Evolutionary conservation across 2,329 filamentous ascomycete species (phyloP), one percentile per base, ranked within the genome.

Genomic region (Cercospora sojina): DNA sequence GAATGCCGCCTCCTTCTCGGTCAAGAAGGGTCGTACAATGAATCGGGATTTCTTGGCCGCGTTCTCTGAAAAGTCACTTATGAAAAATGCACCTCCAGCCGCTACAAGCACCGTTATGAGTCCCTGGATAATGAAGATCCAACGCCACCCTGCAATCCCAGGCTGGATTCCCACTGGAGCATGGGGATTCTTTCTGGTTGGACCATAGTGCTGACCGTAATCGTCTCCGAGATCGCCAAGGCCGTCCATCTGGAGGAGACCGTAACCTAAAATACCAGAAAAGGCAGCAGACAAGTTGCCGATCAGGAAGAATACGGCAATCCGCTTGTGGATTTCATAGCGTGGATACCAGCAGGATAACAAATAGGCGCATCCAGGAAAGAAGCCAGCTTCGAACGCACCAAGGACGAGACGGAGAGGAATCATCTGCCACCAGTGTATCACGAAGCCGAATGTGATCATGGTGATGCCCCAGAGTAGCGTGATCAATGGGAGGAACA

Each of bases 401-500:
- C 89, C 90, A 16, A 90, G 81, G 1, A 91, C 63, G 0, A 87
- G 78, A 53, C 89, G 80, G 43, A 89, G 77, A 0, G 79, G 87
- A 0, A 86, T 80, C 62, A 91, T 76, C 25, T 83, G 75, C 1
- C 75, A 71, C 79, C 84, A 89, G 12, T 79, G 79, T 41, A 83
- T 77, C 55, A 84, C 81, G 65, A 90, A 91, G 7, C 87, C 88
- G 83, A 90, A 88, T 3, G 86, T 70, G 20, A 90, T 84, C 85
- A 89, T 89, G 53, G 83, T 80, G 1, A 74, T 77, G 7, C 88
- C 88, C 88, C 88, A 90, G 3, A 83, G 72, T 1, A 87, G 65
- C 2, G 84, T 75, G 53, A 79, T 76, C n/a, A 70, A 64, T 0
- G 77, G 75, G 8, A 79, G 69, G 70, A 77, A 78, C 58, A 73